Percentiles rank a stretch among this genome's conserved stretches.
Evolutionary conservation across 208 protist species (phyloP).

Genomic region (Acanthamoeba sp.): DNA sequence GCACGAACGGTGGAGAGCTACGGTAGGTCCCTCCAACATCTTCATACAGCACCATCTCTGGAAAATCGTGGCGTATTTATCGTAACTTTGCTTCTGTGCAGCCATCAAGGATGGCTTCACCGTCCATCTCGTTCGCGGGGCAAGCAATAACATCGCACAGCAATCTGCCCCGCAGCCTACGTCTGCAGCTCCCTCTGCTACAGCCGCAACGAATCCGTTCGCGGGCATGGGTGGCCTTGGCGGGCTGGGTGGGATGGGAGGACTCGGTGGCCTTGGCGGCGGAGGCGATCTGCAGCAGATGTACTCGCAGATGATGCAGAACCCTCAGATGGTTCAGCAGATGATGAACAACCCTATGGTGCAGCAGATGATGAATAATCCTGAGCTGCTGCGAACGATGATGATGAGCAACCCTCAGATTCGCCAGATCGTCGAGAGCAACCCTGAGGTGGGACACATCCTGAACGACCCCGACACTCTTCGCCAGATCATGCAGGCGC

Average conservation of each 20-base stretch:
- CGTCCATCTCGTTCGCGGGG: constrained; percentile 86
- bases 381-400: constrained; percentile 84
- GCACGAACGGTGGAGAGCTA: constrained; percentile 83
- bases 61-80: neutral
- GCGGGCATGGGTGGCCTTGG: constrained; percentile 70
- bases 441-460: constrained; percentile 89
- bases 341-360: constrained; percentile 88
- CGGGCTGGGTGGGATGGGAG: constrained; percentile 51
- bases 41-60: neutral
- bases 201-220: neutral
- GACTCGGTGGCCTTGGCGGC: constrained; percentile 75
- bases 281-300: constrained; percentile 82
- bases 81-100: constrained; percentile 13
- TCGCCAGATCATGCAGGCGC: constrained; percentile 88
- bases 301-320: constrained; percentile 86
- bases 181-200: neutral
- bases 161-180: neutral
- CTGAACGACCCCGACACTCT: constrained; percentile 89
- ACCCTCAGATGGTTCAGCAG: constrained; percentile 88
- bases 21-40: constrained; percentile 77
- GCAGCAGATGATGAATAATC: constrained; percentile 85
- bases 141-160: constrained; percentile 58
- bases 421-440: constrained; percentile 88
- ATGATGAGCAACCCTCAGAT: constrained; percentile 91
- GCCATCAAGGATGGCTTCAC: constrained; percentile 89